A percentile compares a stretch with the other conserved stretches of the same genome.
Evolutionary conservation across 441 rosid species (phyloP).

Genomic region (Erodium moschatum): DNA sequence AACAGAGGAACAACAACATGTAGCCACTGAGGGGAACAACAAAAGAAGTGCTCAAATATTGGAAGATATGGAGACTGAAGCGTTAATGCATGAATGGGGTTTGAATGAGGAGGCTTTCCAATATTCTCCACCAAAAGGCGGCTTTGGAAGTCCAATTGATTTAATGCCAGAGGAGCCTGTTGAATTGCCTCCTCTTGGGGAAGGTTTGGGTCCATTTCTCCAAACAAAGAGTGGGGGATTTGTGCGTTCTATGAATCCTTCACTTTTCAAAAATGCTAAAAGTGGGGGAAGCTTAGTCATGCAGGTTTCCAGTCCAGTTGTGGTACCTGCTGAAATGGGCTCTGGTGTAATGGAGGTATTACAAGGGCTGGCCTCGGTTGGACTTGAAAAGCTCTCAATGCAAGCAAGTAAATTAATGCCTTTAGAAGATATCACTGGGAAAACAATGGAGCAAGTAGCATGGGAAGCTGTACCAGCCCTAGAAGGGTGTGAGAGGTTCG

Average conservation of each 20-base stretch:
- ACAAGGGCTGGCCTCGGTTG: slow-evolving; percentile 64
- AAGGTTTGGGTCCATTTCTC: slow-evolving; percentile 79
- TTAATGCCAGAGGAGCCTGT: slow-evolving; percentile 45
- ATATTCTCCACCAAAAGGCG: slow-evolving; percentile 49
- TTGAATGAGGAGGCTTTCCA: slow-evolving; percentile 70
- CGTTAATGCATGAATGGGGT: slow-evolving; percentile 88
- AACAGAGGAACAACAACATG: slow-evolving; percentile 33
- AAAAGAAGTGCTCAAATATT: slow-evolving; percentile 52
- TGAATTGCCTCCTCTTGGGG: slow-evolving; percentile 66
- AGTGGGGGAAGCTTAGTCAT: slow-evolving; percentile 67
- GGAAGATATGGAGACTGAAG: slow-evolving; percentile 76
- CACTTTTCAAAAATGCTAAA: slow-evolving; percentile 53
- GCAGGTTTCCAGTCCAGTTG: slow-evolving; percentile 93
- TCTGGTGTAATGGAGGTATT: slow-evolving; percentile 61
- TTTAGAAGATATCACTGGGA: slow-evolving; percentile 80
- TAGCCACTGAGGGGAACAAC: slow-evolving; percentile 29
- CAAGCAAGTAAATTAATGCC: slow-evolving; percentile 92
- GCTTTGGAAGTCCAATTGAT: slow-evolving; percentile 60
- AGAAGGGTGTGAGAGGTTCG: slow-evolving; percentile 56
- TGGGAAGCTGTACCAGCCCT: slow-evolving; percentile 59
- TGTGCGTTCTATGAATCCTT: slow-evolving; percentile 74
- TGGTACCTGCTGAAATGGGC: slow-evolving; percentile 96
- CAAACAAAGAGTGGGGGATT: slow-evolving; percentile 79
- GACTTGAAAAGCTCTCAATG: slow-evolving; percentile 88
- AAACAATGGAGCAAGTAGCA: slow-evolving; percentile 71